Base-by-base conservation (phyloP, 2,329 filamentous ascomycete genomes). In the Arthrobotrys iridis region DNA sequence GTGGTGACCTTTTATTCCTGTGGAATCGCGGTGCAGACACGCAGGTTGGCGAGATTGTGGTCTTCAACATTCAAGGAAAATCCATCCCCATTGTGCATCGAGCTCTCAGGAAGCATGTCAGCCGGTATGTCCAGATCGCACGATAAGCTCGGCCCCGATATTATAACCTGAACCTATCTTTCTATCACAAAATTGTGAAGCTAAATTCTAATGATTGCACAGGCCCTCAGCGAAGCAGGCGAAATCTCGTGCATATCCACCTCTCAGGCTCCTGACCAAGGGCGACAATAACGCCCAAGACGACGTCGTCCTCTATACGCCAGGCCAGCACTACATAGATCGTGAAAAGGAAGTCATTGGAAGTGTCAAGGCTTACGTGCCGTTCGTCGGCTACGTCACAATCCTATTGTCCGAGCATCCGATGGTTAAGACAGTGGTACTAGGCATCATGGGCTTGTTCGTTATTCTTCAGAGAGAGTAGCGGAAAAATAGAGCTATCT, bases 31-130 rank as follows among this genome's bases (percentile, higher is more conserved):
- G 89, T 78, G 65, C 88, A 4, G 77, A 77, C 45, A 89, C 89
- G 0, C 86, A 90, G 79, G 84, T 92, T 48, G 90, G 90, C 15
- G 90, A 92, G 82, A 86, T 91, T 76, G 90, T 92, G 78, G 90
- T 92, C 52, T 92, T 91, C 83, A 96, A 96, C 81, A 91, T 97
- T 63, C 88, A 89, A 82, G 93, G 90, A 70, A 99, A 98, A 85
- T 92, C 97, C 78, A 98, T 99, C 77, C 95, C 95, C 28, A 99
- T 99, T 83, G 95, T 99, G 78, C 95, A 99, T 84, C 86, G 95
- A 58, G 87, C 98, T 7, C 91, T 98, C 64, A 88, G 93, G 83
- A 85, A 86, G 77, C 89, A 88, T 82, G 87, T 87, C 52, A 85
- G 85, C 82, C 84, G 84, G 86, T 87, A 80, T 84, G 85, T 82